phyloP scores from a whole-genome alignment of 78 protist species.

The Dictyostelium brefeldianum region DNA sequence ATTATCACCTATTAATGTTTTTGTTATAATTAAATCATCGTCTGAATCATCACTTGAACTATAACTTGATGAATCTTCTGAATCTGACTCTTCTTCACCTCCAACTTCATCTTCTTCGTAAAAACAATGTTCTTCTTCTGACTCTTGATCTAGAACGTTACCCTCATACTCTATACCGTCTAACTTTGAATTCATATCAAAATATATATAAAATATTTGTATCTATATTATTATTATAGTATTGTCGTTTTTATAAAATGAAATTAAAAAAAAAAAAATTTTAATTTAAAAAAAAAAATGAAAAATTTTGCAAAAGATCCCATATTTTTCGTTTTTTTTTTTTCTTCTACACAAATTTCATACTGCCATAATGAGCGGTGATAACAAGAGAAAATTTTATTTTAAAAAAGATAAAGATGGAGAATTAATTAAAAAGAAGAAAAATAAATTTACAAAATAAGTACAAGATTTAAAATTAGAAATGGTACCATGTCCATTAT shows the following conservation, averaged over 20 bases:
- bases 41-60: background rate
- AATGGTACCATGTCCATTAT: slow-evolving; percentile 13
- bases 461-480: background rate
- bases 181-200: too few species aligned
- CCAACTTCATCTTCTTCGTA: background rate
- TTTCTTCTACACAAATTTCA: background rate
- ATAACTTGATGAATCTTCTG: background rate
- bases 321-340: background rate
- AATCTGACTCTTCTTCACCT: background rate
- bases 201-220: too few species aligned
- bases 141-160: background rate
- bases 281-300: background rate
- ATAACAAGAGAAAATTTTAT: slow-evolving; percentile 17
- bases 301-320: background rate
- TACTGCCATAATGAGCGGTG: background rate
- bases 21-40: background rate
- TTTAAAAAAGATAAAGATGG: background rate
- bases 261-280: background rate
- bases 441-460: background rate
- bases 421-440: background rate
- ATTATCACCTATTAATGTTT: background rate
- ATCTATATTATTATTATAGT: too few species aligned
- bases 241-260: background rate
- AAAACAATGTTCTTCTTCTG: background rate
- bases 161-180: background rate